These are phyloP conservation scores for Solanum chiquidenum DNA, from an alignment of 257 asterid species.

Conservation along the genomic window DNA sequence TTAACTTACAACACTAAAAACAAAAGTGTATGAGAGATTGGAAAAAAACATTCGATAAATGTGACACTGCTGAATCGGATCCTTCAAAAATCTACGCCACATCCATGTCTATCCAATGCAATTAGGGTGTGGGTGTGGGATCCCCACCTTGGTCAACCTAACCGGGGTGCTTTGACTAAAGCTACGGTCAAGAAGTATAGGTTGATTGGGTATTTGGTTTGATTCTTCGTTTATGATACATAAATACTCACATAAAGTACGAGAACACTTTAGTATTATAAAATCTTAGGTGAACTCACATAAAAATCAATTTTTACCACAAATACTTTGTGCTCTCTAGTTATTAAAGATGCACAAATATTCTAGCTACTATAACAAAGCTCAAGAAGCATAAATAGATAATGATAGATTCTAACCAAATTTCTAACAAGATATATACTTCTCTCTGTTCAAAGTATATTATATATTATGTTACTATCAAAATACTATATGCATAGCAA, in stretches of 20 bases:
- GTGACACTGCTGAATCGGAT: neutral
- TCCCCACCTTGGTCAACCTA: neutral
- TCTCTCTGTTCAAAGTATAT: neutral
- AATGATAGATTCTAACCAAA: neutral
- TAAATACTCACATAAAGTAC: neutral
- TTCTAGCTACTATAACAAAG: neutral
- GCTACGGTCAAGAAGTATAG: neutral
- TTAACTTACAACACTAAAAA: neutral
- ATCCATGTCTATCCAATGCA: neutral
- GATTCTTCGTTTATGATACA: neutral
- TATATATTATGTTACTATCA: neutral
- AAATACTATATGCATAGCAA: neutral
- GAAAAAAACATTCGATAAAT: neutral
- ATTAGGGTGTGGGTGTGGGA: neutral
- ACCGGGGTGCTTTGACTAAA: neutral
- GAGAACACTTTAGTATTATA: neutral
- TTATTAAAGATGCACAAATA: neutral
- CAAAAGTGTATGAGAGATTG: neutral
- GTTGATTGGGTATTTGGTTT: neutral
- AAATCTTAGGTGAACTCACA: neutral
- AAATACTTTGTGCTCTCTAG: neutral
- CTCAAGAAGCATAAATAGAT: neutral
- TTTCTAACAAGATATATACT: neutral
- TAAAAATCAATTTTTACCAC: neutral
- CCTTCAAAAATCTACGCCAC: neutral